phyloP scores from a whole-genome alignment of 177 flowering plant genomes.

The Vitis hybrid region DNA sequence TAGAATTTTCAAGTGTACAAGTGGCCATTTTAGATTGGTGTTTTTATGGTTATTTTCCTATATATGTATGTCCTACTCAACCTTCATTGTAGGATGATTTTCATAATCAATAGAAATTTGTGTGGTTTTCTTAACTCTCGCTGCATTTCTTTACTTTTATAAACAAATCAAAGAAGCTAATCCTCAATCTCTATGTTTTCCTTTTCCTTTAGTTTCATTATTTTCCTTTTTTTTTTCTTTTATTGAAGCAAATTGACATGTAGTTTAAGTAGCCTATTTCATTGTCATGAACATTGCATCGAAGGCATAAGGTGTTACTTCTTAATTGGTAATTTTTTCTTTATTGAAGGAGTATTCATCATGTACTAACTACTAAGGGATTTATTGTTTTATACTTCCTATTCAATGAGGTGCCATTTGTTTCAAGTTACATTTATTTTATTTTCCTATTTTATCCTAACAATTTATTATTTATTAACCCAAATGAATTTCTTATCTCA shows the following conservation, averaged over 20 bases:
- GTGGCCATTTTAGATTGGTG: too few relatives aligned
- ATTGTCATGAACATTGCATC: neutral
- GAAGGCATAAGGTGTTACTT: neutral
- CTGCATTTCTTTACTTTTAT: too few relatives aligned
- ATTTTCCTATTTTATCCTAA: neutral
- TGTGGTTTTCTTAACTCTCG: too few relatives aligned
- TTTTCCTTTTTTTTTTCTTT: too few relatives aligned
- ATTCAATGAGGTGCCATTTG: neutral
- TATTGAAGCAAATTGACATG: neutral
- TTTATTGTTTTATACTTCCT: neutral
- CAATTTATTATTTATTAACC: neutral
- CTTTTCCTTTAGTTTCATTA: too few relatives aligned
- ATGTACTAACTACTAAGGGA: neutral
- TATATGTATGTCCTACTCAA: too few relatives aligned
- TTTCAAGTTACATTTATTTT: neutral
- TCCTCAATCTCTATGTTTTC: too few relatives aligned
- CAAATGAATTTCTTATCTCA: slow-evolving; percentile 9
- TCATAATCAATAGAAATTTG: too few relatives aligned
- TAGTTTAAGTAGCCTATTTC: neutral
- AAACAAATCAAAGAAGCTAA: too few relatives aligned
- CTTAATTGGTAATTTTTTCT: neutral
- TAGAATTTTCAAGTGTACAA: too few relatives aligned
- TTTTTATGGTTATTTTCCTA: too few relatives aligned
- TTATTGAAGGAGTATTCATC: neutral
- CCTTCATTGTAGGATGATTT: too few relatives aligned